Conservation (phyloP, 2,329 filamentous ascomycete species). For the Calonectria montana region DNA sequence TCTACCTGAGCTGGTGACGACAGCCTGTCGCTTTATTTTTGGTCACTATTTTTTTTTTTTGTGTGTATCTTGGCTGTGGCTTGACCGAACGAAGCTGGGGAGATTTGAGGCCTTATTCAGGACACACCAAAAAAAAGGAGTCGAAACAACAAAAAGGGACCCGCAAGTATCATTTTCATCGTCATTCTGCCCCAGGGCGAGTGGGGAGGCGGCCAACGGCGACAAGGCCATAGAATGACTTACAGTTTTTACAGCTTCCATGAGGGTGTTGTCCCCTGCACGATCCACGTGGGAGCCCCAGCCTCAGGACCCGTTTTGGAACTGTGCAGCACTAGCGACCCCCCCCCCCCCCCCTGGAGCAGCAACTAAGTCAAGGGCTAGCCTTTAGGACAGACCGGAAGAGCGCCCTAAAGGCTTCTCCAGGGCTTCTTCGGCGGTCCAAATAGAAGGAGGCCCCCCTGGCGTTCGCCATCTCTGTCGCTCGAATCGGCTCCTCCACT, state of each 20-base stretch:
- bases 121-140: background rate
- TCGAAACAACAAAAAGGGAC: background rate
- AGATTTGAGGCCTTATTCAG: constrained; percentile 6
- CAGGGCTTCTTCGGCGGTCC: constrained; percentile 25
- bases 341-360: constrained; percentile 26
- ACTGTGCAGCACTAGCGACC: constrained; percentile 41
- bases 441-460: constrained; percentile 11
- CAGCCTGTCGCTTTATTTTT: background rate
- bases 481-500: background rate
- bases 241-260: constrained; percentile 35
- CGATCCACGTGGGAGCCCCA: constrained; percentile 46
- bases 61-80: background rate
- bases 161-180: constrained; percentile 10
- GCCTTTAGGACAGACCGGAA: constrained; percentile 20
- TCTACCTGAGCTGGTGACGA: constrained; percentile 18
- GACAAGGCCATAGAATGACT: constrained; percentile 37
- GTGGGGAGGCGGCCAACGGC: constrained; percentile 32
- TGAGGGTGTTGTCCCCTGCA: constrained; percentile 44
- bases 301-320: constrained; percentile 40
- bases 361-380: constrained; percentile 21
- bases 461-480: background rate
- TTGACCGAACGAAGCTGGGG: background rate
- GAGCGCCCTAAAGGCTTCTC: constrained; percentile 18
- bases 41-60: background rate
- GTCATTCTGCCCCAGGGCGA: constrained; percentile 27